phyloP scores from a whole-genome alignment of 2,329 filamentous ascomycete species.

The Pseudogymnoascus sp. region DNA sequence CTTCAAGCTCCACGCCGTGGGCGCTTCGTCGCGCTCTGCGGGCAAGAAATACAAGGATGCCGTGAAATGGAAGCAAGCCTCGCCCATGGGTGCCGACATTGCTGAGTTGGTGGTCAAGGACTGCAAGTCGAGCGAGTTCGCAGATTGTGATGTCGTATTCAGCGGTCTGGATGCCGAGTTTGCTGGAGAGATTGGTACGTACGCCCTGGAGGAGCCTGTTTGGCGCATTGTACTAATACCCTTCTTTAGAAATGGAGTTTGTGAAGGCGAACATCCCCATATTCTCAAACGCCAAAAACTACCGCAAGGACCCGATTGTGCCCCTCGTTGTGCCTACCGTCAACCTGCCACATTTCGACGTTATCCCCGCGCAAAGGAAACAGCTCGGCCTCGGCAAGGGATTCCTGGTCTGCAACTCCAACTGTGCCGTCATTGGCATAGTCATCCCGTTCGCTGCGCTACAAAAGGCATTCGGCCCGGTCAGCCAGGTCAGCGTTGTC shows the following conservation, averaged over 20 bases:
- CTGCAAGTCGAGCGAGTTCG: slow-evolving; percentile 74
- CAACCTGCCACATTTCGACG: slow-evolving; percentile 76
- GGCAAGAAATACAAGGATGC: slow-evolving; percentile 94
- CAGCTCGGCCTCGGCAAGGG: slow-evolving; percentile 68
- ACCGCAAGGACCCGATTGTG: slow-evolving; percentile 80
- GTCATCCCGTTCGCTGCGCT: slow-evolving; percentile 92
- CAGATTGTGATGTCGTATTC: slow-evolving; percentile 88
- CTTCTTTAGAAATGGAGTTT: slow-evolving; percentile 70
- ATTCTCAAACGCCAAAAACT: slow-evolving; percentile 98
- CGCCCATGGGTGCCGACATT: slow-evolving; percentile 67
- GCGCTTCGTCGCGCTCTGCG: slow-evolving; percentile 79
- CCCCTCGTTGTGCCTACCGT: slow-evolving; percentile 93
- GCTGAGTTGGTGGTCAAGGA: slow-evolving; percentile 77
- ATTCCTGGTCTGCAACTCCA: slow-evolving; percentile 95
- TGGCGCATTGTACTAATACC: slow-evolving; percentile 12
- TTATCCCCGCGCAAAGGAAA: slow-evolving; percentile 81
- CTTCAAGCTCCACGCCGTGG: slow-evolving; percentile 79
- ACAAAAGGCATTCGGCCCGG: slow-evolving; percentile 75
- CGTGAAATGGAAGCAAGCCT: slow-evolving; percentile 87
- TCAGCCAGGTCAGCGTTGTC: slow-evolving; percentile 68
- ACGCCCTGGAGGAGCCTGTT: background rate
- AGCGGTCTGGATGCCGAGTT: slow-evolving; percentile 88
- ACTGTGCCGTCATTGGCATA: slow-evolving; percentile 93
- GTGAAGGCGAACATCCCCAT: slow-evolving; percentile 79
- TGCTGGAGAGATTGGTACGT: slow-evolving; percentile 78